phyloP scores from a whole-genome alignment of 148 eudicot species.

The Vaccinium macrocarpon region DNA sequence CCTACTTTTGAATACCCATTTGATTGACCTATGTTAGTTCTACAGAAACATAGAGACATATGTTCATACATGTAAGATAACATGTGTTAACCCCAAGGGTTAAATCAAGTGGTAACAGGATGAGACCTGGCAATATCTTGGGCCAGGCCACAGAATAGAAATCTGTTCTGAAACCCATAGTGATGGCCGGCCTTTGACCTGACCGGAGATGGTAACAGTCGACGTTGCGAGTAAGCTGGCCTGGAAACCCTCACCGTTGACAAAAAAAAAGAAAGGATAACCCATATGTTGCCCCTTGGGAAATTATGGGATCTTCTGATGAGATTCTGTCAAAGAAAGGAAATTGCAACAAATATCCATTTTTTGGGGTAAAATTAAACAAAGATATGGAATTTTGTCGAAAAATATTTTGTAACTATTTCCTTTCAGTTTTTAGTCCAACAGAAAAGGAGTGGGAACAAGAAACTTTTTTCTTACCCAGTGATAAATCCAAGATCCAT shows the following conservation, averaged over 20 bases:
- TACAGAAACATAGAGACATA: background rate
- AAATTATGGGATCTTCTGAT: background rate
- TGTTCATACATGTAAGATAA: background rate
- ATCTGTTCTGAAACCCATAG: no score
- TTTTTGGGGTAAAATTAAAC: background rate
- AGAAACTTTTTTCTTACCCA: background rate
- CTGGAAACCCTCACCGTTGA: no score
- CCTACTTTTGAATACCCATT: background rate
- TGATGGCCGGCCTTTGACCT: no score
- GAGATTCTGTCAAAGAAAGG: background rate
- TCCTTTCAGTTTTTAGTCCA: background rate
- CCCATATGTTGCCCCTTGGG: background rate
- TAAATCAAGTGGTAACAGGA: no score
- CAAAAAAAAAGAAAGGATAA: no score
- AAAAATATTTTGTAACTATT: background rate
- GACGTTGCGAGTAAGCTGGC: no score
- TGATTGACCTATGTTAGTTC: background rate
- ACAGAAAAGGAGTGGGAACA: background rate
- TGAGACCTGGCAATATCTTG: no score
- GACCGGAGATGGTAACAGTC: no score
- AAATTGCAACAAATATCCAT: background rate
- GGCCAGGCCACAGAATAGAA: no score
- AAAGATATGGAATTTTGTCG: background rate
- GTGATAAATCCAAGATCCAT: background rate
- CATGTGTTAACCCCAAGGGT: background rate